These are phyloP conservation scores for Fusarium domesticum DNA, from an alignment of 2,329 filamentous ascomycete species.

Conservation along the genomic window DNA sequence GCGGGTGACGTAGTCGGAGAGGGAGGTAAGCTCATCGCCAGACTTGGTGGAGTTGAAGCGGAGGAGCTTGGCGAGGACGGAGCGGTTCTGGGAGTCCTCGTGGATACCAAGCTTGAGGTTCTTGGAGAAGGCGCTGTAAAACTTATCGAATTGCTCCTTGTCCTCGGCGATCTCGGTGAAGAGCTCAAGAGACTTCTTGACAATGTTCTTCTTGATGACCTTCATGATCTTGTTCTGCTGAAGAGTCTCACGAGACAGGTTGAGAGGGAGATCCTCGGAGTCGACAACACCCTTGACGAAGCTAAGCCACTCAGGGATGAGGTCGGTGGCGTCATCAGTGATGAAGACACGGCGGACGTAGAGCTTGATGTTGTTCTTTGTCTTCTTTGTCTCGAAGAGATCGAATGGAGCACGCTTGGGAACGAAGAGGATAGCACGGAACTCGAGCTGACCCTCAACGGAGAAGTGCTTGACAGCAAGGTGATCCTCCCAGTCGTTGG, in stretches of 20 bases:
- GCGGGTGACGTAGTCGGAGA: slow-evolving; percentile 95
- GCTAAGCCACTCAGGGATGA: slow-evolving; percentile 98
- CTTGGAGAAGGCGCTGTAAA: slow-evolving; percentile 99
- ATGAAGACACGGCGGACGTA: slow-evolving; percentile 99
- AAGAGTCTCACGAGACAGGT: slow-evolving; percentile 99
- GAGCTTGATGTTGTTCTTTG: slow-evolving; percentile 99
- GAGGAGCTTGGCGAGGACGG: slow-evolving; percentile 90
- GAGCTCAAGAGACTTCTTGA: slow-evolving; percentile 99
- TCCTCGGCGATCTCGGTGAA: slow-evolving; percentile 99
- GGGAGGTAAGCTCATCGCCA: slow-evolving; percentile 90
- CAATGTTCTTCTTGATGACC: slow-evolving; percentile 99
- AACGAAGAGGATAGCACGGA: slow-evolving; percentile 99
- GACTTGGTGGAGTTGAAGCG: slow-evolving; percentile 99
- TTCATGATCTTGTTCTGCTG: slow-evolving; percentile 99
- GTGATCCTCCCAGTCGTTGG: slow-evolving; percentile 99
- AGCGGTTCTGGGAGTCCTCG: slow-evolving; percentile 98
- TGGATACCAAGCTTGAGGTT: slow-evolving; percentile 99
- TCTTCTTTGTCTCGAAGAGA: slow-evolving; percentile 99
- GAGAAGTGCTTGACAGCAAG: slow-evolving; percentile 99
- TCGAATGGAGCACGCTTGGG: slow-evolving; percentile 99
- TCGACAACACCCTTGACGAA: slow-evolving; percentile 99
- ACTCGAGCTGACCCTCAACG: slow-evolving; percentile 99
- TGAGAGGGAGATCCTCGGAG: slow-evolving; percentile 98
- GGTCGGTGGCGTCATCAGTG: slow-evolving; percentile 97
- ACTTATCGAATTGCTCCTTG: slow-evolving; percentile 99